These are phyloP conservation scores for Tritrichomonas musculus DNA, from an alignment of 208 protist genomes.

Conservation along the genomic window DNA sequence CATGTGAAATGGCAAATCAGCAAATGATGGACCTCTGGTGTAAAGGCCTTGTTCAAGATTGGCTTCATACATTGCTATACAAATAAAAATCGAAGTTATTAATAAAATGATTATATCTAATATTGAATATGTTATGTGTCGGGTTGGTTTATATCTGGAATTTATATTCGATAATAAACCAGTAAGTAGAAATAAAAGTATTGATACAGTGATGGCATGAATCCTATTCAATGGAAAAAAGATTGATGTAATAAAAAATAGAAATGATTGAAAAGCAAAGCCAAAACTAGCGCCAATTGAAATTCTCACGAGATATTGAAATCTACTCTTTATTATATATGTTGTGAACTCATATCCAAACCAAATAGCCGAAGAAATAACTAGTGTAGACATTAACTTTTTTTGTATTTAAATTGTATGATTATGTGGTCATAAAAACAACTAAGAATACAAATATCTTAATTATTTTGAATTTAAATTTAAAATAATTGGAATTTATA, in stretches of 20 bases:
- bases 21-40: neutral
- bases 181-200: neutral
- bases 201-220: neutral
- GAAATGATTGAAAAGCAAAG: neutral
- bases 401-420: too few species aligned
- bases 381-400: too few species aligned
- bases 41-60: neutral
- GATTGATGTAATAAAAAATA: neutral
- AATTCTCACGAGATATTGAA: neutral
- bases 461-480: too few species aligned
- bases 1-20: slow-evolving; percentile 16
- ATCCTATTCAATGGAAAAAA: neutral
- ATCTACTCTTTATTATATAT: neutral
- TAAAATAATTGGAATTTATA: too few species aligned
- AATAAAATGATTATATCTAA: neutral
- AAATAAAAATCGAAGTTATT: neutral
- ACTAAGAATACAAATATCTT: too few species aligned
- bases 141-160: neutral
- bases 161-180: neutral
- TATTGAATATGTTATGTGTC: neutral
- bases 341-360: slow-evolving; percentile 21
- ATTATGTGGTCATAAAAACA: too few species aligned
- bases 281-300: neutral
- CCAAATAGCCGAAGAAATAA: neutral
- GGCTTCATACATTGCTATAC: neutral